Base-by-base conservation (phyloP, 2,329 filamentous ascomycete species). In the Paecilomyces niveus region DNA sequence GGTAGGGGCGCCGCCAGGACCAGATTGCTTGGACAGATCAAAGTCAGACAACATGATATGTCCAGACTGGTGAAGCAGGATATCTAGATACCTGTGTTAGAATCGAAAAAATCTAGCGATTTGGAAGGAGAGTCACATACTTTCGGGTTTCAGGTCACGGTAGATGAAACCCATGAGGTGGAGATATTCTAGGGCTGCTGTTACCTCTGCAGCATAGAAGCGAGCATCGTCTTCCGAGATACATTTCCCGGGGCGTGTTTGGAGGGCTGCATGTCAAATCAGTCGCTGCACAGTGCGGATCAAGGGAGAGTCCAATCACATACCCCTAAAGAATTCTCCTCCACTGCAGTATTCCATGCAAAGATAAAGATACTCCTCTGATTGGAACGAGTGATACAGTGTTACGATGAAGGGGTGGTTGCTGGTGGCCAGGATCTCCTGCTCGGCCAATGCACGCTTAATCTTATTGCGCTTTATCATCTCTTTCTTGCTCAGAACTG, bases 391-490 rank as follows among this genome's bases (percentile, higher is more conserved):
- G 77, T 99, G 94, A 74, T 97, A 99, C 2, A 99, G 81, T 0
- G 94, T 99, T 62, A 99, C 94, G 71, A 99, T 99, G 75, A 99
- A 99, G 0, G 94, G 94, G 70, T 99, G 94, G 68, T 99, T 99
- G 81, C 93, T 97, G 50, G 94, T 99, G 8, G 94, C 94, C 57
- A 99, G 81, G 64, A 99, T 99, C 75, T 99, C 94, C 73, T 97
- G 94, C 77, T 99, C 94, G 39, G 94, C 94, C 66, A 99, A 82
- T 13, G 94, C 94, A 71, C 94, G 87, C 83, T 99, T 99, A 79
- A 99, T 99, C 83, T 99, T 99, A 82, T 99, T 99, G 59, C 94
- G 89, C 81, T 99, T 99, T 77, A 99, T 99, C 94, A 99, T 99
- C 76, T 99, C 94, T 81, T 97, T 97, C 78, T 99, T 99, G 83